Conservation (phyloP, 768 basidiomycete species). For the Amanita brunnescens region DNA sequence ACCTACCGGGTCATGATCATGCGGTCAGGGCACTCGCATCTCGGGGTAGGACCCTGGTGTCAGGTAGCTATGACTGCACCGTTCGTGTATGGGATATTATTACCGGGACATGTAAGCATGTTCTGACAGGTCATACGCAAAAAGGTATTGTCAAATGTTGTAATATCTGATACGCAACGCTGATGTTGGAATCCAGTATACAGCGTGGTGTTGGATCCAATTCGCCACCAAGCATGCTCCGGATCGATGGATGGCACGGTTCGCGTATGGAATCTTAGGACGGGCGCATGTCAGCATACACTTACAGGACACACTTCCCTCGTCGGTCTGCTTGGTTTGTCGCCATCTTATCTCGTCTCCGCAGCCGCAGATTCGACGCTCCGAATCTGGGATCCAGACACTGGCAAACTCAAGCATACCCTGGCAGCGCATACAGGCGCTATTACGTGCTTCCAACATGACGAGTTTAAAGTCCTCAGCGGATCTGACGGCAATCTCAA, state of each 20-base stretch:
- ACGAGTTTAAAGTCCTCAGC: constrained; percentile 94
- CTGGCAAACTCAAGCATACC: constrained; percentile 70
- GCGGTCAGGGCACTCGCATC: constrained; percentile 92
- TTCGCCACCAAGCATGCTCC: constrained; percentile 85
- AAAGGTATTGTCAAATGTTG: constrained; percentile 51
- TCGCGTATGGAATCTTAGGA: constrained; percentile 85
- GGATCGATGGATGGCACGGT: constrained; percentile 99
- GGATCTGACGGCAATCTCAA: constrained; percentile 95
- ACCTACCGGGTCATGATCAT: constrained; percentile 83
- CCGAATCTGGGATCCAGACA: constrained; percentile 88
- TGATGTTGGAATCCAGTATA: constrained; percentile 52
- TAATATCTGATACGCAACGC: neutral
- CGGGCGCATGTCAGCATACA: constrained; percentile 70
- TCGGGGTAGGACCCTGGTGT: constrained; percentile 81
- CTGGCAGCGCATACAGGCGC: constrained; percentile 90
- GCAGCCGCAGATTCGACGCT: constrained; percentile 95
- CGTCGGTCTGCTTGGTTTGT: constrained; percentile 87
- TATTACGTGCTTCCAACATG: constrained; percentile 99
- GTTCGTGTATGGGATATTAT: constrained; percentile 95
- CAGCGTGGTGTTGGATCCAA: constrained; percentile 84
- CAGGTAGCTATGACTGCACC: constrained; percentile 92
- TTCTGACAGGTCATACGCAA: constrained; percentile 81
- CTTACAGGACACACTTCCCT: constrained; percentile 91
- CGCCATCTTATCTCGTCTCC: constrained; percentile 85
- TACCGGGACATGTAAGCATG: constrained; percentile 72